Evolutionary conservation across 1,284 basidiomycete genomes (phyloP), one percentile per base, ranked within the genome.

Genomic region (Pascua guehoae): DNA sequence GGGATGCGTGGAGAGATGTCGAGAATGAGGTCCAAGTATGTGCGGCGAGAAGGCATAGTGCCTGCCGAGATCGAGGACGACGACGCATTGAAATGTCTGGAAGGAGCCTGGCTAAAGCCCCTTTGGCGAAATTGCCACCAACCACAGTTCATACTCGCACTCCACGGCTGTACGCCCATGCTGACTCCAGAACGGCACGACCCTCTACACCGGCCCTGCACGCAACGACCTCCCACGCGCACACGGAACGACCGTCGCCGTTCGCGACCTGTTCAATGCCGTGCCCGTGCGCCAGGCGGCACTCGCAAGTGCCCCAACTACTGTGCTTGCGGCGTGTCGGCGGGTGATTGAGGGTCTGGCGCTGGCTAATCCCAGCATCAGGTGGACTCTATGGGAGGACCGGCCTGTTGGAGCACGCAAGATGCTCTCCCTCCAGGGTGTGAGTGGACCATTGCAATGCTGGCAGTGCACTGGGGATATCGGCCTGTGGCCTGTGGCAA

Each of bases 191-290:
- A 58, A 62, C 43, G 58, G 57, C 14, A 50, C 49, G 15, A 42
- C 50, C 12, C 43, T 68, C 4, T 53, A 57, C 37, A 17, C 43
- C 11, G 66, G 66, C n/a, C 16, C 38, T 8, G 50, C 61, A n/a
- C 48, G 52, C 8, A 49, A 60, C 90, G 88, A 63, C 86, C 87
- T 88, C 79, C 82, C 60, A 79, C 85, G 67, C 0, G 37, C 43
- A 75, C 75, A 83, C 7, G 92, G 92, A 5, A 94, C 91, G 4
- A 85, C 84, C 11, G 85, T 93, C 42, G 85, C 82, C 64, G 81
- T 94, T 41, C 85, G 88, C 17, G 92, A 95, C 69, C 85, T 88
- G 5, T 96, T 93, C 72, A 88, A 87, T 69, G 90, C 88, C 67
- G 89, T 90, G 62, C 74, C 74, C 4, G 72, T 75, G 11, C 60